Conservation (phyloP, 306 rosid genomes). For the Pyrus communis region DNA sequence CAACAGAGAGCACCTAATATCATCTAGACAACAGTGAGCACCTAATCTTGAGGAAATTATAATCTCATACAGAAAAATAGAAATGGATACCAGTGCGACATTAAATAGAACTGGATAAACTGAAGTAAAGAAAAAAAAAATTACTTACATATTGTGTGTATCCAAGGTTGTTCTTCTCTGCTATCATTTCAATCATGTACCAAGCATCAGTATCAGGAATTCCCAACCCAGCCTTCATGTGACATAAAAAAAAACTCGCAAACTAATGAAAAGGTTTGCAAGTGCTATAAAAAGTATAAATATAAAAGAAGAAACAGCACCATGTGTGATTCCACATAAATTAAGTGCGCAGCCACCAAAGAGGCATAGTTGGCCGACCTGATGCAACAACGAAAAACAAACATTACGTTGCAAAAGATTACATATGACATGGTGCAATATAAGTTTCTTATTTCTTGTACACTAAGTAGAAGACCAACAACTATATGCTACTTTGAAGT, state of each 20-base stretch:
- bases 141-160: constrained; percentile 86
- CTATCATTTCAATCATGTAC: constrained; percentile 92
- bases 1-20: not conserved
- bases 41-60: not conserved
- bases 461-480: not conserved
- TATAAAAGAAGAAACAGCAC: constrained; percentile 36
- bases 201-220: constrained; percentile 89
- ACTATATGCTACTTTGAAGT: not conserved
- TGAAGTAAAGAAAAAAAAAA: not conserved
- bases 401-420: constrained; percentile 6
- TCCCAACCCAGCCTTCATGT: constrained; percentile 85
- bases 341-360: constrained; percentile 77
- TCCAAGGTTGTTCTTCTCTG: constrained; percentile 83
- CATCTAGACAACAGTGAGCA: not conserved
- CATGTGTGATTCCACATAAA: constrained; percentile 84
- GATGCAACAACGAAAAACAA: constrained; percentile 18
- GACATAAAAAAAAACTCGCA: constrained; percentile 14
- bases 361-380: constrained; percentile 91
- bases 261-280: constrained; percentile 7
- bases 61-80: not conserved
- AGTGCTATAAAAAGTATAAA: constrained; percentile 4
- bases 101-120: not conserved
- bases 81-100: not conserved
- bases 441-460: not conserved
- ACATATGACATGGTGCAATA: not conserved